These are phyloP conservation scores for Fusarium nurragi DNA, from an alignment of 2,329 filamentous ascomycete genomes.

Conservation along the genomic window DNA sequence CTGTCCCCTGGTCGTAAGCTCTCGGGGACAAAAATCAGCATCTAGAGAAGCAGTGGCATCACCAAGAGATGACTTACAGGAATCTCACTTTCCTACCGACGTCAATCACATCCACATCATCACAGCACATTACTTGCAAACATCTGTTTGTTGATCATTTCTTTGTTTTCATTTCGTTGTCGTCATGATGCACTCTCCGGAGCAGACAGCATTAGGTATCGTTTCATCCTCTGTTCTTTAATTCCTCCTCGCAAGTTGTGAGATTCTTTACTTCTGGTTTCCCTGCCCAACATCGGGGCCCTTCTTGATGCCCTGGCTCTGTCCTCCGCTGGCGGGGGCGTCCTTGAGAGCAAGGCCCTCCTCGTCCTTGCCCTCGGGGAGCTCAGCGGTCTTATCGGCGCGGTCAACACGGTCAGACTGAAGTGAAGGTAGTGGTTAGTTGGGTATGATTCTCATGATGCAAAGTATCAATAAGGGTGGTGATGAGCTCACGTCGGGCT, in stretches of 20 bases:
- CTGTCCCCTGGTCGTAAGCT: not conserved
- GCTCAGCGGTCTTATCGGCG: constrained; percentile 60
- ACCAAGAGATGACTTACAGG: constrained; percentile 9
- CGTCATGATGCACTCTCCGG: constrained; percentile 21
- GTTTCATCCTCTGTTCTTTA: constrained; percentile 10
- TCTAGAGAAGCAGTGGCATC: not conserved
- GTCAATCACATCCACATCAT: not conserved
- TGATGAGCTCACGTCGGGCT: constrained; percentile 49
- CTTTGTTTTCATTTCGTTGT: constrained; percentile 33
- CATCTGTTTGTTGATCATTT: constrained; percentile 11
- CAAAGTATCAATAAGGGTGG: not conserved
- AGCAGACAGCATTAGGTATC: constrained; percentile 31
- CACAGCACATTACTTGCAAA: not conserved
- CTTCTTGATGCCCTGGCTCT: constrained; percentile 54
- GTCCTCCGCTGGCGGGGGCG: constrained; percentile 55
- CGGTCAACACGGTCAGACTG: constrained; percentile 53
- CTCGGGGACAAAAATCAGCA: not conserved
- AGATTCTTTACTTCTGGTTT: constrained; percentile 12
- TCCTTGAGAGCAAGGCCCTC: constrained; percentile 55
- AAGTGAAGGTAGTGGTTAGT: not conserved
- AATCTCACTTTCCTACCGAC: not conserved
- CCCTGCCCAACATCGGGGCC: constrained; percentile 56
- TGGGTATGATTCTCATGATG: not conserved
- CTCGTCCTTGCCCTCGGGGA: constrained; percentile 56
- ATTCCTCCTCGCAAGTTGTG: not conserved